phyloP scores from a whole-genome alignment of 177 flowering plant genomes.

The Vitis hybrid region DNA sequence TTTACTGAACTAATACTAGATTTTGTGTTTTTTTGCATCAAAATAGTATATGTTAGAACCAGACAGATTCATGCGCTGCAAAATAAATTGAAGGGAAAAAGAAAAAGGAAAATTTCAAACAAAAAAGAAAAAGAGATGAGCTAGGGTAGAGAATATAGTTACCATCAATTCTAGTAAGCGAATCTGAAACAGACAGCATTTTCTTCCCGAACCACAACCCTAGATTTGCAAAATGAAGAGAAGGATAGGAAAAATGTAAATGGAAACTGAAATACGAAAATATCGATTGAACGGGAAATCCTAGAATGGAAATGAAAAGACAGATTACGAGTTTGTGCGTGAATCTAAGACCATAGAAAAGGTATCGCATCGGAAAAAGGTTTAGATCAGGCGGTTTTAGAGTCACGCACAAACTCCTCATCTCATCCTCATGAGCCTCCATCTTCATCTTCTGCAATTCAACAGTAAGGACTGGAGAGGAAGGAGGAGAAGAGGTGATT shows the following conservation, averaged over 20 bases:
- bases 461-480: neutral
- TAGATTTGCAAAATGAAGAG: neutral
- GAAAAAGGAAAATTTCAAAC: too few species aligned
- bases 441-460: too few species aligned
- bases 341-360: conserved; percentile 14
- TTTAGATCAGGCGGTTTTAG: neutral
- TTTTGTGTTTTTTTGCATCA: too few species aligned
- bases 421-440: conserved; percentile 5
- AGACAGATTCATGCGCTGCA: too few species aligned
- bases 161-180: too few species aligned
- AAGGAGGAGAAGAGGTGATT: neutral
- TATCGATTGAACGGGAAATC: neutral
- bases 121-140: too few species aligned
- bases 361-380: neutral
- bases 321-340: conserved; percentile 26
- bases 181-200: too few species aligned
- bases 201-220: too few species aligned
- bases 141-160: too few species aligned
- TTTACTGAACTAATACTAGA: too few species aligned
- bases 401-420: conserved; percentile 25
- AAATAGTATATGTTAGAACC: too few species aligned
- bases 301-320: neutral
- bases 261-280: neutral
- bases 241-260: neutral
- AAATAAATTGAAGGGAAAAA: too few species aligned